Evolutionary conservation across 306 rosid genomes (phyloP).

Genomic region (Pterocarpus santalinus): DNA sequence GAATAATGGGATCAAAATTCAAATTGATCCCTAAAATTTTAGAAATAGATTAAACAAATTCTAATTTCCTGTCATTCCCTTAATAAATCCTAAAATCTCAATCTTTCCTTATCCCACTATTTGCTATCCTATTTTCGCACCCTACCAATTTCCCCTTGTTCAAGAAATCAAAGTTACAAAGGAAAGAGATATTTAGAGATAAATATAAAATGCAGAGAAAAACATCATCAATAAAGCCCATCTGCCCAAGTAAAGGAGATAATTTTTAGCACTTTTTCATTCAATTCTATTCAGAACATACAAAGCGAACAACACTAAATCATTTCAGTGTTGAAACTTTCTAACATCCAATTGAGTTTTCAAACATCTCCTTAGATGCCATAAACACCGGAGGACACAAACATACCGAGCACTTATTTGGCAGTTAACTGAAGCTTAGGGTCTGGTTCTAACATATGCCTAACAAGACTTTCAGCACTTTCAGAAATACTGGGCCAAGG

Average conservation of each 20-base stretch:
- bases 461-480: conserved; percentile 90
- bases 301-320: conserved; percentile 5
- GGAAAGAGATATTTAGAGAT: neutral
- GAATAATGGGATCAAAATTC: too few relatives aligned
- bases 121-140: too few relatives aligned
- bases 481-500: conserved; percentile 98
- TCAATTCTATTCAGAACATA: conserved; percentile 4
- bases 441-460: conserved; percentile 98
- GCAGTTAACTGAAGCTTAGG: conserved; percentile 97
- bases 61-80: too few relatives aligned
- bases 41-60: too few relatives aligned
- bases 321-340: conserved; percentile 30
- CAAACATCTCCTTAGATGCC: neutral
- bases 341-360: conserved; percentile 17
- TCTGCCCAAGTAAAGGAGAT: neutral
- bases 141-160: neutral
- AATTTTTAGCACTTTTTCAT: conserved; percentile 24
- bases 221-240: conserved; percentile 8
- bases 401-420: conserved; percentile 96
- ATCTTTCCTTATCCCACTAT: too few relatives aligned
- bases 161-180: conserved; percentile 8
- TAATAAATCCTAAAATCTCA: too few relatives aligned
- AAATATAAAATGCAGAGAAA: conserved; percentile 15
- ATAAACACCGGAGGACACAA: conserved; percentile 43
- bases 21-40: too few relatives aligned